Conservation (phyloP, 75 land plant species). For the Pseudotsuga menziesii region DNA sequence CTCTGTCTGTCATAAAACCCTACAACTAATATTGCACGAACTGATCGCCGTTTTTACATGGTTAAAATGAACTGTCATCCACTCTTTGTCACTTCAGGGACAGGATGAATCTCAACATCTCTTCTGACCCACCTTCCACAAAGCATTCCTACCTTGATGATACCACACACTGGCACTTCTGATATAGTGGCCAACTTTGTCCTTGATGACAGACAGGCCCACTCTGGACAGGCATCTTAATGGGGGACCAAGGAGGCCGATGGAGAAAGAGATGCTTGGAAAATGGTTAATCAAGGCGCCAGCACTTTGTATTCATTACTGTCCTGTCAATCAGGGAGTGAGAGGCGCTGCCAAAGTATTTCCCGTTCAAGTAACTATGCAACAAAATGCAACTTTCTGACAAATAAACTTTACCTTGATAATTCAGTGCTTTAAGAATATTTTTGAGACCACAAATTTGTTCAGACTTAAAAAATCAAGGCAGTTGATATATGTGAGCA, state of each 20-base stretch:
- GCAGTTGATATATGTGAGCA: no score
- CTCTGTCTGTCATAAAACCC: neutral
- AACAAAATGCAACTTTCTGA: no score
- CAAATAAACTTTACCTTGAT: no score
- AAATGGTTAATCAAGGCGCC: neutral
- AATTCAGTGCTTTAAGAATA: no score
- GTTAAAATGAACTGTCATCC: neutral
- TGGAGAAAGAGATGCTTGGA: neutral
- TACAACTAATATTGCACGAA: neutral
- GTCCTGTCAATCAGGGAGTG: no score
- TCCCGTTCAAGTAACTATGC: no score
- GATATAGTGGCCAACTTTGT: neutral
- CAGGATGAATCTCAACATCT: neutral
- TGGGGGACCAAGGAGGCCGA: neutral
- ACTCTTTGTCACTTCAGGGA: neutral
- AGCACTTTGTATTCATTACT: neutral
- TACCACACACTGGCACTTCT: neutral
- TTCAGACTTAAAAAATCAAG: no score
- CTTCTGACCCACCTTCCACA: neutral
- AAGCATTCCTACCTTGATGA: neutral
- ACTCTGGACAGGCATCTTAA: neutral
- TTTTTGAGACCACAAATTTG: no score
- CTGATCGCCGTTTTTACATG: neutral
- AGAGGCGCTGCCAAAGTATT: no score
- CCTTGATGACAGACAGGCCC: neutral